Conservation (phyloP, 208 protist genomes). For the Entamoeba histolytica region DNA sequence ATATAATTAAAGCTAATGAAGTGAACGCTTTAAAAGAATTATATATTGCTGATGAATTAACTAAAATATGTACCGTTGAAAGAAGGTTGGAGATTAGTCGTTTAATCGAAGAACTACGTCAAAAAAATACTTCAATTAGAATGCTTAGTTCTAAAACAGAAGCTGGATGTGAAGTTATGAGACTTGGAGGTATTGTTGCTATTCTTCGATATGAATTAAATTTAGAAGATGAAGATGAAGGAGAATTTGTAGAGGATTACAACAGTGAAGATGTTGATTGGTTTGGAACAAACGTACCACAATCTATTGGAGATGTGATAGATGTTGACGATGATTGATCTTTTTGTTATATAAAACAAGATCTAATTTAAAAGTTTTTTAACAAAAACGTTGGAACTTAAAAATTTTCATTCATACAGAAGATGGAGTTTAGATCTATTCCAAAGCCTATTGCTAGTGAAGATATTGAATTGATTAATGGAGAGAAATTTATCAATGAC, state of each 20-base stretch:
- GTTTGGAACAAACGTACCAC: not conserved
- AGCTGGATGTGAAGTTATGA: not conserved
- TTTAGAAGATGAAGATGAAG: not conserved
- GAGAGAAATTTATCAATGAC: not conserved
- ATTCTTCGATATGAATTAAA: not conserved
- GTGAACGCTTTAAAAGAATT: not conserved
- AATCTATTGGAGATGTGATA: not conserved
- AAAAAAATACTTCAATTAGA: not conserved
- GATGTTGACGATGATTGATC: not conserved
- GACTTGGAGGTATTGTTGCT: not conserved
- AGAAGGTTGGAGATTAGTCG: not conserved
- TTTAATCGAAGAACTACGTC: not conserved
- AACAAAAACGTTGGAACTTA: no score
- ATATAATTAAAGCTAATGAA: not conserved
- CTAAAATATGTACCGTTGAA: not conserved
- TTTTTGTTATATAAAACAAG: no score
- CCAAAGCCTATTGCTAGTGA: not conserved
- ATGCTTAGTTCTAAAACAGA: not conserved
- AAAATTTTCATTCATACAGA: no score
- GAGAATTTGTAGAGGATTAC: not conserved
- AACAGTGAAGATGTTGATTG: not conserved
- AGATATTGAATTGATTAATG: not conserved
- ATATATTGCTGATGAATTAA: not conserved
- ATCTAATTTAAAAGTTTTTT: no score
- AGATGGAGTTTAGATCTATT: not conserved